phyloP scores from a whole-genome alignment of 2,329 filamentous ascomycete genomes.

The Aspergillus felis region DNA sequence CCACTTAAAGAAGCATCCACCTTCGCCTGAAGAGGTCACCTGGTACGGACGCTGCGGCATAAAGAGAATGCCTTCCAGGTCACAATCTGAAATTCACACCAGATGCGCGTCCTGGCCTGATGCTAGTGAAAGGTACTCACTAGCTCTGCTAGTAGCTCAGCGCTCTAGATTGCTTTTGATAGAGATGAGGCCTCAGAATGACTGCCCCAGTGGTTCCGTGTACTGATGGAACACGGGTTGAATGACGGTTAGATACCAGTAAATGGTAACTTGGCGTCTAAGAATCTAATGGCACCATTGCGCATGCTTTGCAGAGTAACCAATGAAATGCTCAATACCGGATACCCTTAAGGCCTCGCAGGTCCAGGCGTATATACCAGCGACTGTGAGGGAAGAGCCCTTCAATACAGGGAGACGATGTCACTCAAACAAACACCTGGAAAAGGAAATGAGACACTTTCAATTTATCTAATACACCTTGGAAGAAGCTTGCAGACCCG shows the following conservation, averaged over 20 bases:
- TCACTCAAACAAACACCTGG: neutral
- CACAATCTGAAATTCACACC: conserved; percentile 1
- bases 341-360: neutral
- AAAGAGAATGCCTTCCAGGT: conserved; percentile 5
- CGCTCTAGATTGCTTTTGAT: too few species aligned
- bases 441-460: conserved; percentile 8
- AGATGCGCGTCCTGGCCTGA: neutral
- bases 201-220: too few species aligned
- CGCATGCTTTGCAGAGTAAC: neutral
- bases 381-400: neutral
- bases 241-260: neutral
- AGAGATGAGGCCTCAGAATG: too few species aligned
- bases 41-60: conserved; percentile 2
- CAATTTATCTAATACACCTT: conserved; percentile 27
- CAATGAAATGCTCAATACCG: neutral
- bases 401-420: neutral
- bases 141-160: too few species aligned
- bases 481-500: conserved; percentile 14
- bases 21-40: neutral
- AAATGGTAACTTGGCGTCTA: neutral
- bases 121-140: too few species aligned
- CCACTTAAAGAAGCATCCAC: conserved; percentile 5
- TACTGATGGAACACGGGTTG: too few species aligned
- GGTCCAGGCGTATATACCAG: neutral
- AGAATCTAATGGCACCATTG: neutral